Evolutionary conservation across 2,329 filamentous ascomycete genomes (phyloP), one percentile per base, ranked within the genome.

Genomic region (Malbranchea zuffiana): DNA sequence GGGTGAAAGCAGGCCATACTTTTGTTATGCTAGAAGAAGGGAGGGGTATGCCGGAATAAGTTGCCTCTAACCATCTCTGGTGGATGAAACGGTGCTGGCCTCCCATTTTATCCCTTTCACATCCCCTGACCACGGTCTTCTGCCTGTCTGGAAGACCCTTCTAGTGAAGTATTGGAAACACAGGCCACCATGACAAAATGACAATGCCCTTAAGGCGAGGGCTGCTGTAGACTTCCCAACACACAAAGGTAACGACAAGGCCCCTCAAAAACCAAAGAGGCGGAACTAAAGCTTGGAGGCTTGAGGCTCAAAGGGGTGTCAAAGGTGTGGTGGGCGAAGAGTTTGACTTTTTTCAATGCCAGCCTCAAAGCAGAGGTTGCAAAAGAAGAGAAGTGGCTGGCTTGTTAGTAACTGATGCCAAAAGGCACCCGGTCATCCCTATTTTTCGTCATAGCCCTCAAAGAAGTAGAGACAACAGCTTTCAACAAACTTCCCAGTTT

Each of bases 401-500:
- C 13, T 30, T 5, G 11, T 30, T 30, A 16, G 4, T 30, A 30
- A 30, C 19, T 30, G 28, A 13, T 30, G 12, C 12, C 28, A 30
- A 30, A 30, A 17, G 19, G 19, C 13, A 30, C 11, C 13, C 12
- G n/a, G 11, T 30, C 28, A 15, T 30, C 12, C 28, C 12, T 30
- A 15, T 30, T 30, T 30, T 30, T 16, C 12, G 19, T 30, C 28
- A 30, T 7, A 30, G 28, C 11, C 12, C 28, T 7, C 28, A 30
- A 30, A 30, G 28, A 30, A 30, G 28, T 30, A 30, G 13, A 30
- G 28, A 30, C 28, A 30, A 30, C 28, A 30, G 28, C 11, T 15
- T 30, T 30, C 28, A 30, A 30, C 28, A 30, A 30, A 30, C 28
- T 30, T 30, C 28, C 28, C 28, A 30, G 28, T 30, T 30, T 30